Percentiles rank a stretch among this genome's conserved stretches.
Conservation (phyloP, 306 rosid species). For the Vigna nakashimae region DNA sequence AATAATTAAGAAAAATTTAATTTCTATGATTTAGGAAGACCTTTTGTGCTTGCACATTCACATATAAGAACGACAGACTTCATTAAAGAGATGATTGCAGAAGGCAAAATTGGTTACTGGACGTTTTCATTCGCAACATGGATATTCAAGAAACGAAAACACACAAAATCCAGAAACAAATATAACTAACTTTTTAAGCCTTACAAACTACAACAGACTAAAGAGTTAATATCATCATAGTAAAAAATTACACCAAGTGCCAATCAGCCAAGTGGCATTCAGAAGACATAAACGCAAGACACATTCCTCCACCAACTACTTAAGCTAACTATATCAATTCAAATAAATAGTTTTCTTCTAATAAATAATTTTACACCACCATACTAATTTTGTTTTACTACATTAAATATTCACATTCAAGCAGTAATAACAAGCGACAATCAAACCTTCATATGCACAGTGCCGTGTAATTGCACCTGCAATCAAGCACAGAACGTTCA, state of each 20-base stretch:
- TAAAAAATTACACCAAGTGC: neutral
- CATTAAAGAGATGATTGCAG: neutral
- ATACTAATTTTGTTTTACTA: neutral
- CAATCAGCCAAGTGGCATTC: conserved; percentile 2
- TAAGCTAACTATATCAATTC: neutral
- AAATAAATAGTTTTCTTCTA: conserved; percentile 11
- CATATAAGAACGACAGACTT: neutral
- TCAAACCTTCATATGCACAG: conserved; percentile 22
- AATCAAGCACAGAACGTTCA: conserved; percentile 30
- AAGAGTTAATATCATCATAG: neutral
- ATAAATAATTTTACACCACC: neutral
- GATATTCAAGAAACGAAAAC: conserved; percentile 16
- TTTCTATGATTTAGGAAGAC: neutral
- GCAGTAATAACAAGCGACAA: conserved; percentile 19
- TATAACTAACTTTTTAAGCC: neutral
- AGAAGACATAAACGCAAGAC: conserved; percentile 3
- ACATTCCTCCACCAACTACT: conserved; percentile 14
- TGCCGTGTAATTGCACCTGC: conserved; percentile 37
- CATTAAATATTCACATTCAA: conserved; percentile 28
- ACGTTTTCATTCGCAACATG: conserved; percentile 2
- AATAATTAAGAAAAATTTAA: conserved; percentile 17
- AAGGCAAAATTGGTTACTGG: neutral
- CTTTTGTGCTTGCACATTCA: conserved; percentile 25
- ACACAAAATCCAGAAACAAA: conserved; percentile 6
- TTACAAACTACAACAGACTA: conserved; percentile 25